Evolutionary conservation across 345 rosid genomes (phyloP), one percentile per base, ranked within the genome.

Genomic region (Salix suchowensis): DNA sequence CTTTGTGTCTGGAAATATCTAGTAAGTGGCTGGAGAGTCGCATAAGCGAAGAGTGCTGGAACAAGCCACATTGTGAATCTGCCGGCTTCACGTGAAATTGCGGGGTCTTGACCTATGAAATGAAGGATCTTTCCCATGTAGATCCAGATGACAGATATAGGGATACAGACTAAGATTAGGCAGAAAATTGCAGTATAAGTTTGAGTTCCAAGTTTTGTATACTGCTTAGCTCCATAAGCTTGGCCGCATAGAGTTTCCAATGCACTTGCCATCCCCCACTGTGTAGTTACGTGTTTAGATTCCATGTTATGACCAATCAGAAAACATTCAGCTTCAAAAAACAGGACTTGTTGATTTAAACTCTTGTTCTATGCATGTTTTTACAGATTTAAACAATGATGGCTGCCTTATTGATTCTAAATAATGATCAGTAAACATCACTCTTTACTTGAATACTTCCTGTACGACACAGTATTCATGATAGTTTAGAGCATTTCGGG

Each of bases 201-300:
- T 48, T 88, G 90, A 34, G 64, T 84, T 72, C 94, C 94, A 16
- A 91, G 81, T 79, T 71, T 91, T 42, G 73, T 73, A 48, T 77
- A 90, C 60, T 90, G 94, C 26, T 86, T 73, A 55, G 97, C 94
- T 87, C 97, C 97, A 75, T 86, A 83, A 3, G 93, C 91, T 88
- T 93, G 97, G 4, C 98, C 97, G 71, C 90, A 84, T 61, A 95
- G 65, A 36, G 97, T 95, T 81, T 95, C 97, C 79, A 92, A 76
- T 21, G 92, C 96, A 82, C 80, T 85, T 2, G 98, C 85, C 84
- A 93, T 86, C 40, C 97, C 97, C 66, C 85, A 79, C 97, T 91
- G 92, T 66, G 11, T 0, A 11, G 6, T 48, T 40, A 3, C 34
- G 54, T 11, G 34, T 10, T 74, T 72, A 72, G 52, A 75, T 74